Base-by-base conservation (phyloP, 2,329 filamentous ascomycete species). In the Exserohilum turcica region DNA sequence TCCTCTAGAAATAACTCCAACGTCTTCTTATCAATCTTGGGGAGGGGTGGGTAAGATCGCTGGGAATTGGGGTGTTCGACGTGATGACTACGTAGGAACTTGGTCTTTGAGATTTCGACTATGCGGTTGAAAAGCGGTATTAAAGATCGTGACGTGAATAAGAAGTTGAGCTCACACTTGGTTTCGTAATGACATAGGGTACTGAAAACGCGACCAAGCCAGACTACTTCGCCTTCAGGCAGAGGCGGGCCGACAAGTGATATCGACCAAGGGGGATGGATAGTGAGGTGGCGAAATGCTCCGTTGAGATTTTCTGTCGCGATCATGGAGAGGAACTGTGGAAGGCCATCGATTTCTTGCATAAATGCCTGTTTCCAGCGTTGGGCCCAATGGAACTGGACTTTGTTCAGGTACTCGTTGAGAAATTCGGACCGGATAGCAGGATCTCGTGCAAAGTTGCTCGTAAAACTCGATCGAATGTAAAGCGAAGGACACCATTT, bases 401-500 rank as follows among this genome's bases (percentile, higher is more conserved):
- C 18, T 2, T 32, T 13, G 2, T 18, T 18, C 1, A 43, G 13
- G 13, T 43, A 35, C 19, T 32, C 29, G 1, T 29, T 16, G 7
- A 44, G 18, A 6, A 35, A 44, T 2, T 44, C 29, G 4, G 6
- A 2, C 2, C 42, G 19, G 12, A 13, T 35, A 3, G 12, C 13
- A 0, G 18, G 31, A 35, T 44, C 31, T 6, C 42, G 42, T 4
- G 31, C 42, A 24, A 44, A 44, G 19, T 35, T 44, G n/a, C 31
- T 44, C 9, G 7, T 13, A 1, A 35, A 10, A 15, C 5, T 18
- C 13, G 8, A 18, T 16, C 5, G 29, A 10, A 43, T 6, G 6
- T 4, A 18, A 27, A 12, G 3, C 2, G 15, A 10, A 5, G 9
- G 6, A 6, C 6, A 16, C 10, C 6, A 6, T n/a, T 5, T 3